These are phyloP conservation scores for Camelina sativa DNA, from an alignment of 345 rosid species.

Conservation along the genomic window DNA sequence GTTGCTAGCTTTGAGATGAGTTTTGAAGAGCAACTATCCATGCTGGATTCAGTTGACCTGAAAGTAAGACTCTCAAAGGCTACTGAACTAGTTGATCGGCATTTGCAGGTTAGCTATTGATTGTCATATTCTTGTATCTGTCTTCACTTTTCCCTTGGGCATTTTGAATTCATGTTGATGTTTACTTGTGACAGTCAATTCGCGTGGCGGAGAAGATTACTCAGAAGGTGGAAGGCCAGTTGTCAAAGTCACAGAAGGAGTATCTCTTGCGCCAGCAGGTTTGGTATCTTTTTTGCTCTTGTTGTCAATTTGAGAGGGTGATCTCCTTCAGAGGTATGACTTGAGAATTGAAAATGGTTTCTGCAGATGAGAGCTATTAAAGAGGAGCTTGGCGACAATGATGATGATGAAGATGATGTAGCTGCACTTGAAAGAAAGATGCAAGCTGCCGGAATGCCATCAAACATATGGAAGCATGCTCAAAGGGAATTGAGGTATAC, in stretches of 20 bases:
- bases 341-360: slow-evolving; percentile 26
- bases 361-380: slow-evolving; percentile 97
- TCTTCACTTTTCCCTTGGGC: slow-evolving; percentile 20
- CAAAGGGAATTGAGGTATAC: slow-evolving; percentile 92
- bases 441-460: slow-evolving; percentile 97
- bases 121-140: slow-evolving; percentile 32
- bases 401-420: slow-evolving; percentile 97
- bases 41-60: slow-evolving; percentile 94
- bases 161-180: slow-evolving; percentile 40
- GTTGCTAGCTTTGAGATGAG: slow-evolving; percentile 99
- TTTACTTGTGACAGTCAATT: slow-evolving; percentile 80
- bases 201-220: slow-evolving; percentile 99
- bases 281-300: slow-evolving; percentile 44
- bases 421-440: slow-evolving; percentile 95
- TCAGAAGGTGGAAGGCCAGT: slow-evolving; percentile 97
- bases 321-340: slow-evolving; percentile 20
- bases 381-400: slow-evolving; percentile 99
- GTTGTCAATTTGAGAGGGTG: slow-evolving; percentile 15
- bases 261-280: slow-evolving; percentile 99
- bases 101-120: slow-evolving; percentile 73
- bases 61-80: slow-evolving; percentile 96
- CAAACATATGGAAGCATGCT: slow-evolving; percentile 96
- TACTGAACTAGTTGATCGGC: slow-evolving; percentile 96
- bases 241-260: slow-evolving; percentile 98
- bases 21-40: slow-evolving; percentile 92